These are phyloP conservation scores for Begonia masoniana DNA, from an alignment of 306 rosid species.

Conservation along the genomic window DNA sequence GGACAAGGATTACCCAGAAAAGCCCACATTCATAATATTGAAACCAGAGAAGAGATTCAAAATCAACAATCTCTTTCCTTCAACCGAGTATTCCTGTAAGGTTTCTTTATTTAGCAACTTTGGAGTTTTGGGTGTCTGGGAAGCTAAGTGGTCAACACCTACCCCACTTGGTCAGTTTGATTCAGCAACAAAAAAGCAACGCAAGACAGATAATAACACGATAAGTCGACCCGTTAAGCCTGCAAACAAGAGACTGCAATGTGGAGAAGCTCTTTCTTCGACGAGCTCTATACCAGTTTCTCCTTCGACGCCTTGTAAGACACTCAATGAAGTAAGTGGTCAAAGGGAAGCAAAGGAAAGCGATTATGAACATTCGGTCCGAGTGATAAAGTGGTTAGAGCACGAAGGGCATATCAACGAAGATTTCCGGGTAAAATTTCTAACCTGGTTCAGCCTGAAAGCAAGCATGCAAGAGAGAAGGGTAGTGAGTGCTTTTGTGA, in stretches of 20 bases:
- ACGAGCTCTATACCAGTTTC: constrained; percentile 25
- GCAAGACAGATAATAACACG: constrained; percentile 15
- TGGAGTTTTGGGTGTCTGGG: constrained; percentile 56
- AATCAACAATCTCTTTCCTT: constrained; percentile 53
- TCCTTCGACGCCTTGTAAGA: constrained; percentile 59
- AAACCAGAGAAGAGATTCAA: constrained; percentile 69
- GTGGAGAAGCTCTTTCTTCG: constrained; percentile 7
- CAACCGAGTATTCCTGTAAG: constrained; percentile 71
- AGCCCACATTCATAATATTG: constrained; percentile 67
- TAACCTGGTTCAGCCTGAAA: constrained; percentile 93
- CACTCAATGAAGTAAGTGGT: constrained; percentile 19
- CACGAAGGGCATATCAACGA: constrained; percentile 51
- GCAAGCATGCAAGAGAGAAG: constrained; percentile 65
- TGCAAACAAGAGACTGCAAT: too few relatives aligned
- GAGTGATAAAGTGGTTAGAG: constrained; percentile 68
- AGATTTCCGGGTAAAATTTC: constrained; percentile 71
- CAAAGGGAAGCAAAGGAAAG: constrained; percentile 40
- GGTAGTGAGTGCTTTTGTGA: constrained; percentile 73
- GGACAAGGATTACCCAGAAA: constrained; percentile 50
- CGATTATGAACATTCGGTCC: constrained; percentile 65
- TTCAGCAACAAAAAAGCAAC: constrained; percentile 12
- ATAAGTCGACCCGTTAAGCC: constrained; percentile 6
- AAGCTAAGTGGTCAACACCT: constrained; percentile 73
- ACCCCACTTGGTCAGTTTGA: constrained; percentile 14
- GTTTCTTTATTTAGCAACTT: constrained; percentile 70